A percentile compares a stretch with the other conserved stretches of the same genome.
Conservation (phyloP, 2,329 filamentous ascomycete species). For the Myrmaecium sp. region DNA sequence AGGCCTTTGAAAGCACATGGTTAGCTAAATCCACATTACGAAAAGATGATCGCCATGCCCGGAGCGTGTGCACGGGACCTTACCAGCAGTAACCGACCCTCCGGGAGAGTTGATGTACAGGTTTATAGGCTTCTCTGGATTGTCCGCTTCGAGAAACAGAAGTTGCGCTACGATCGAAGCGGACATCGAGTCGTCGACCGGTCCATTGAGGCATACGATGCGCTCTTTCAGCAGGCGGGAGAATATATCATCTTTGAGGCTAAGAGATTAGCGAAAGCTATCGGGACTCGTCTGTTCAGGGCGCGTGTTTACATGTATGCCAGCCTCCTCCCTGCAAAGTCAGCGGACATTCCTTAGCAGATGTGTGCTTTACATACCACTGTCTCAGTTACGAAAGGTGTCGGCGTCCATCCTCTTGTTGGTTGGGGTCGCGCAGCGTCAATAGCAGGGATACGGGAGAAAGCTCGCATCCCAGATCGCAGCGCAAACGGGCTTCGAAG, state of each 20-base stretch:
- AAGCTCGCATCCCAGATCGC: too few relatives aligned
- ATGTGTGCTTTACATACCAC: conserved; percentile 17
- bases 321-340: conserved; percentile 30
- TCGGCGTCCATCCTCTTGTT: conserved; percentile 25
- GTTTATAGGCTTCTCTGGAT: conserved; percentile 83
- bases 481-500: too few relatives aligned
- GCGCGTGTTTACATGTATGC: conserved; percentile 26
- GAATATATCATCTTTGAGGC: conserved; percentile 24
- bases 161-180: conserved; percentile 93
- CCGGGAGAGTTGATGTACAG: conserved; percentile 98
- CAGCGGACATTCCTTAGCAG: conserved; percentile 9
- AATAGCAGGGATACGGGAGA: too few relatives aligned
- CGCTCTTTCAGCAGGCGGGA: conserved; percentile 48
- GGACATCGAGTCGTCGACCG: conserved; percentile 77
- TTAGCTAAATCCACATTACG: neutral
- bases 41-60: neutral
- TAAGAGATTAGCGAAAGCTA: conserved; percentile 2
- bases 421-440: conserved; percentile 6
- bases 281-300: neutral
- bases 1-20: conserved; percentile 21
- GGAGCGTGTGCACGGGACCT: conserved; percentile 3
- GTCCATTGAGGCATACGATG: conserved; percentile 83
- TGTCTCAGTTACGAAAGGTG: conserved; percentile 34
- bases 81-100: conserved; percentile 71
- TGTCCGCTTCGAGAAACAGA: conserved; percentile 94